phyloP scores from a whole-genome alignment of 164 flowering plant genomes.

The Brasenia schreberi region DNA sequence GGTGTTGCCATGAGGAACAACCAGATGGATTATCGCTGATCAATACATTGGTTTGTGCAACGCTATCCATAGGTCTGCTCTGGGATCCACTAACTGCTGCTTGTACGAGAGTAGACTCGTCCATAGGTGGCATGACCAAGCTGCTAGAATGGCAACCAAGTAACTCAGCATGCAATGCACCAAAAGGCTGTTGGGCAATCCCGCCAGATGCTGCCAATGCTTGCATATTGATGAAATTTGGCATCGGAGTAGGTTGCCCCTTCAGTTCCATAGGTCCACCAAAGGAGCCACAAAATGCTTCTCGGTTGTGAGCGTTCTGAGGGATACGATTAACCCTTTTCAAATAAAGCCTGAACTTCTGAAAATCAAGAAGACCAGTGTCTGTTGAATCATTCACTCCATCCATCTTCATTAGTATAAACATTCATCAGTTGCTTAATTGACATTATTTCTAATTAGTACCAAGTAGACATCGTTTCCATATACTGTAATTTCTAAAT shows the following conservation, averaged over 20 bases:
- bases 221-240: slow-evolving; percentile 54
- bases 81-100: slow-evolving; percentile 39
- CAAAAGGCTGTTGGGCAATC: slow-evolving; percentile 63
- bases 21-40: slow-evolving; percentile 32
- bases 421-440: too few species aligned
- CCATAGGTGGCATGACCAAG: slow-evolving; percentile 29
- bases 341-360: slow-evolving; percentile 77
- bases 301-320: slow-evolving; percentile 52
- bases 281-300: slow-evolving; percentile 32
- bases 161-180: slow-evolving; percentile 66
- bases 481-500: too few species aligned
- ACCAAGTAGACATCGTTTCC: too few species aligned
- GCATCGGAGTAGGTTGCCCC: slow-evolving; percentile 33
- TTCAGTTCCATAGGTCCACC: slow-evolving; percentile 40
- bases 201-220: slow-evolving; percentile 74
- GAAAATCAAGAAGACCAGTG: slow-evolving; percentile 6
- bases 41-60: slow-evolving; percentile 25
- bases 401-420: too few species aligned
- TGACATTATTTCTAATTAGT: too few species aligned
- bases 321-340: slow-evolving; percentile 58
- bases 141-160: slow-evolving; percentile 45
- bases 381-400: too few species aligned
- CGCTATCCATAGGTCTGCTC: slow-evolving; percentile 34
- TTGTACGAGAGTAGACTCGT: slow-evolving; percentile 41
- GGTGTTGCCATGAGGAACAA: slow-evolving; percentile 34